Base-by-base conservation (phyloP, 331 rosid genomes). In the Malus hybrid region DNA sequence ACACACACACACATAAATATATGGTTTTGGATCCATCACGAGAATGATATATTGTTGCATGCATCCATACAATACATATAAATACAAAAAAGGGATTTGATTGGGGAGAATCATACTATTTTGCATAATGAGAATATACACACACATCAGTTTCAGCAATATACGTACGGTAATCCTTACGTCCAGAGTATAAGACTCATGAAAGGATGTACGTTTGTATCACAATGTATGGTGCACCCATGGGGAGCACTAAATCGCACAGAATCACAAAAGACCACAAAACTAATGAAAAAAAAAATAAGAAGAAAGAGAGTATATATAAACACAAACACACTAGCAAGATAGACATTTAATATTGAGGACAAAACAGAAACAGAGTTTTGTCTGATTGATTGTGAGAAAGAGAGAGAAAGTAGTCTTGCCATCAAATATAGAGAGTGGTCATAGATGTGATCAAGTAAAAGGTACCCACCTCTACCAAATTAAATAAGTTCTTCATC, bases 201-300 rank as follows among this genome's bases (percentile, higher is more conserved):
- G 85, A 86, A 87, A 74, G 56, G 56, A 71, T 66, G 68, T 75
- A 84, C 36, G 82, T 71, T 65, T 66, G 83, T 39, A 65, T 44
- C 24, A 61, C 54, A 72, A 39, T 39, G 33, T 76, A 73, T 69
- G 77, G 74, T 71, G 63, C 50, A 13, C 44, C 34, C 88, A 85
- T 84, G 81, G 92, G 92, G 89, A 86, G 85, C 33, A 33, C 56
- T 74, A 77, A 84, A 89, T 89, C 88, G 57, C 20, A 55, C 50
- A 86, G 72, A 78, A 80, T 87, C 89, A 54, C 19, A 75, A 81
- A 75, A 76, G 87, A 85, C 63, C 72, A 81, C 87, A 84, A 85
- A 85, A 73, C 77, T 62, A 77, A 77, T 69, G 79, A 76, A 87
- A 34, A 36, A 28, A 85, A 28, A 36, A 36, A 7, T 1, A 36